Conservation (phyloP, 2,329 filamentous ascomycete species). For the Pyrenophora graminea region DNA sequence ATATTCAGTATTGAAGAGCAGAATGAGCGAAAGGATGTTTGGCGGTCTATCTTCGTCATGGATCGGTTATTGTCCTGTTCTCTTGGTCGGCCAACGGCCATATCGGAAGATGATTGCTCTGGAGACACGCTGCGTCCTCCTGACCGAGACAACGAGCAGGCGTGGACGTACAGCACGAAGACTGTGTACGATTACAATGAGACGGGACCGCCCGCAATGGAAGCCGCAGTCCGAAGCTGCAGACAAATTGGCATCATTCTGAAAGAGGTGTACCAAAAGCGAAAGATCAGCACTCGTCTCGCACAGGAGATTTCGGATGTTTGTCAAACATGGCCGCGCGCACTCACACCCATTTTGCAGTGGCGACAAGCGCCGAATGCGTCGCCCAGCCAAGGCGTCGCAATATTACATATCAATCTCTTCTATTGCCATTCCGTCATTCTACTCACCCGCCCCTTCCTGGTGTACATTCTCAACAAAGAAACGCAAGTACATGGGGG, state of each 20-base stretch:
- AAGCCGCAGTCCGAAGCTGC: constrained; percentile 62
- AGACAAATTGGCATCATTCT: constrained; percentile 63
- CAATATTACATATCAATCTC: constrained; percentile 65
- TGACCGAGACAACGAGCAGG: constrained; percentile 28
- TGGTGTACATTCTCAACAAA: constrained; percentile 60
- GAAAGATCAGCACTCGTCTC: constrained; percentile 61
- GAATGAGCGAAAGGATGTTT: constrained; percentile 60
- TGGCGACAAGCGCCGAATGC: constrained; percentile 55
- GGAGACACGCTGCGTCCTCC: constrained; percentile 49
- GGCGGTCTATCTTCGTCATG: constrained; percentile 67
- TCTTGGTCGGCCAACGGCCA: constrained; percentile 65
- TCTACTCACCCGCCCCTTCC: constrained; percentile 67
- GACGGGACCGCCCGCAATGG: constrained; percentile 52
- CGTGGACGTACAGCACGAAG: constrained; percentile 18
- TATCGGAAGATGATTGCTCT: constrained; percentile 66
- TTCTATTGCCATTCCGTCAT: constrained; percentile 67
- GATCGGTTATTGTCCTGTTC: constrained; percentile 67
- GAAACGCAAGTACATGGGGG: constrained; percentile 45
- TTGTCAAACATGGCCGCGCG: constrained; percentile 58
- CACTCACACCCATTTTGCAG: constrained; percentile 55
- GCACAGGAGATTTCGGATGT: constrained; percentile 62
- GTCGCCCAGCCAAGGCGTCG: constrained; percentile 57
- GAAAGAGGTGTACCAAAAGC: constrained; percentile 63
- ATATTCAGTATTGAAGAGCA: constrained; percentile 57
- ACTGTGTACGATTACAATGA: constrained; percentile 32